These are phyloP conservation scores for Fraxinus quadrangulata DNA, from an alignment of 257 asterid species.

Conservation along the genomic window DNA sequence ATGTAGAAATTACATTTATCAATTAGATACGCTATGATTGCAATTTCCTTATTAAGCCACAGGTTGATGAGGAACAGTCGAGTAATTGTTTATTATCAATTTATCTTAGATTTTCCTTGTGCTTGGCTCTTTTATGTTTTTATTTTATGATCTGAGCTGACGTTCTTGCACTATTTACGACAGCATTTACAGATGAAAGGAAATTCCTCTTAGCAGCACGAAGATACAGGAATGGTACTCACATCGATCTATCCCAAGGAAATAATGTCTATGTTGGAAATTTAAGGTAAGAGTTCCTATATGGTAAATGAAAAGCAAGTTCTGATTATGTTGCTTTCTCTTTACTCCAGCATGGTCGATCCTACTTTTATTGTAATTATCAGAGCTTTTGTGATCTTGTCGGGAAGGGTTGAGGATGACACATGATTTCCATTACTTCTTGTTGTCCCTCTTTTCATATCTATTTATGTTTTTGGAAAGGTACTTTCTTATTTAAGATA, in stretches of 20 bases:
- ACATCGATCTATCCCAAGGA: conserved; percentile 80
- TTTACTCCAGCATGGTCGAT: not conserved
- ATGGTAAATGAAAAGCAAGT: not conserved
- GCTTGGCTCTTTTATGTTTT: conserved; percentile 2
- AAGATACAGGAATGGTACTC: conserved; percentile 74
- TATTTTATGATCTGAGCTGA: conserved; percentile 15
- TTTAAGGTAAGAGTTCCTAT: conserved; percentile 57
- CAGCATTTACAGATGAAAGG: conserved; percentile 81
- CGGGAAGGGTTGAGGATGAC: not conserved
- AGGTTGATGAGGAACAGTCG: no score
- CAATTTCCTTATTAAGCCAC: not conserved
- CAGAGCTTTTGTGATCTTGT: not conserved
- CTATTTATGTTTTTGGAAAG: not conserved
- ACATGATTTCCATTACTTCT: not conserved
- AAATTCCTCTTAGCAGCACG: conserved; percentile 94
- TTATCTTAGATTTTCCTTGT: not conserved
- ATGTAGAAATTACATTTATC: no score
- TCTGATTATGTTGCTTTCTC: not conserved
- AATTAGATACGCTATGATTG: not conserved
- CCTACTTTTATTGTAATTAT: not conserved
- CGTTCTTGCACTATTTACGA: conserved; percentile 22
- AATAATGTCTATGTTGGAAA: conserved; percentile 93
- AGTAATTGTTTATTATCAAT: no score
- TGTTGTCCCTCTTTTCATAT: no score
- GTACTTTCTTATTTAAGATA: not conserved